Evolutionary conservation across 371 early-diverging fungal species (phyloP).

Genomic region (Nematocida sp.): DNA sequence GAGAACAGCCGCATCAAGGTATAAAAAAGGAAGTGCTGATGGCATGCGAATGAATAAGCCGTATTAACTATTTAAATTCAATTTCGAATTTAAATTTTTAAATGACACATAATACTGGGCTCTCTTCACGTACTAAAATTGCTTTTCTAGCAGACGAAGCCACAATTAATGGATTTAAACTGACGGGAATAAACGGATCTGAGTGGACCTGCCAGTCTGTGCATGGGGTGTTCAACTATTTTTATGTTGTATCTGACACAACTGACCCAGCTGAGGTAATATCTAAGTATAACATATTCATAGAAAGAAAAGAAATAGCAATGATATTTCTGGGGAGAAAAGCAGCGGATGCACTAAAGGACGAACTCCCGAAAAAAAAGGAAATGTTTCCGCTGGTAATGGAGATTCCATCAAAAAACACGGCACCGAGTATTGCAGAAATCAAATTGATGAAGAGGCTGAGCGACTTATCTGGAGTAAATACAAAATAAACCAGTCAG

Average conservation of each 20-base stretch:
- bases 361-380: constrained; percentile 55
- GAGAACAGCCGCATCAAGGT: background rate
- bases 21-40: background rate
- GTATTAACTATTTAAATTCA: background rate
- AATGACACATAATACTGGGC: constrained; percentile 1
- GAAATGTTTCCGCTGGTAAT: constrained; percentile 64
- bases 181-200: constrained; percentile 65
- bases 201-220: constrained; percentile 43
- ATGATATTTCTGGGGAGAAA: constrained; percentile 67
- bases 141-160: constrained; percentile 69
- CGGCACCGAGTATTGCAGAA: constrained; percentile 16
- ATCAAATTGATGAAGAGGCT: constrained; percentile 40
- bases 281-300: constrained; percentile 43
- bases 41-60: background rate
- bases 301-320: constrained; percentile 65
- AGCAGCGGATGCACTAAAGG: constrained; percentile 59
- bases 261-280: constrained; percentile 60
- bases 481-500: background rate
- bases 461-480: constrained; percentile 34
- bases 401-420: constrained; percentile 65
- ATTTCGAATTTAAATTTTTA: constrained; percentile 18
- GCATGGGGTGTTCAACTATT: constrained; percentile 52
- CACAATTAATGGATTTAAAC: constrained; percentile 66
- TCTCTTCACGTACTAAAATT: constrained; percentile 58
- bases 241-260: constrained; percentile 43